Evolutionary conservation across 2,329 filamentous ascomycete species (phyloP).

Genomic region (Tolypocladium nubicola): DNA sequence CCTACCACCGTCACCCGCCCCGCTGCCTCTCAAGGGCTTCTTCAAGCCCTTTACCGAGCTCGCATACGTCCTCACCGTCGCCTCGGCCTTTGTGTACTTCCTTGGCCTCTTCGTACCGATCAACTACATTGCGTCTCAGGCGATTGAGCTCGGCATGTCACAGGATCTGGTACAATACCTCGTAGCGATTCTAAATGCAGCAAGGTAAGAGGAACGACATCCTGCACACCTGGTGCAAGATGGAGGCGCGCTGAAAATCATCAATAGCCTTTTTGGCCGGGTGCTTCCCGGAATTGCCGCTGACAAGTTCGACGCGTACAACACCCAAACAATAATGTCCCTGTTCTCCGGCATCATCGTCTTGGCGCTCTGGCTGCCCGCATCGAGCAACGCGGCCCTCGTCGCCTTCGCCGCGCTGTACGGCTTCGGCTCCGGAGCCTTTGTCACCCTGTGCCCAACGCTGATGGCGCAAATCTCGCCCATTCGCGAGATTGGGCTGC

Average conservation of each 20-base stretch:
- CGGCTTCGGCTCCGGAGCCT: slow-evolving; percentile 24
- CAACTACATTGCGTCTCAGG: slow-evolving; percentile 15
- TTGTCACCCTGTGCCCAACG: slow-evolving; percentile 18
- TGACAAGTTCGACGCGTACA: slow-evolving; percentile 16
- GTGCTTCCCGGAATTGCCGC: slow-evolving; percentile 10
- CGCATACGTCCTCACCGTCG: slow-evolving; percentile 14
- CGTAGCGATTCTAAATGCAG: slow-evolving; percentile 14
- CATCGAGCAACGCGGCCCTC: slow-evolving; percentile 9
- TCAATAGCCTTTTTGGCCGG: slow-evolving; percentile 12
- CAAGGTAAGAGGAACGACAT: slow-evolving; percentile 3
- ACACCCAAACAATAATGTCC: slow-evolving; percentile 29
- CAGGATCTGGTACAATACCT: slow-evolving; percentile 10
- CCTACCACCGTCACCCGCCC: slow-evolving; percentile 12
- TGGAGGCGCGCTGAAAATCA: too few species aligned
- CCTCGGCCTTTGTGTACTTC: slow-evolving; percentile 17
- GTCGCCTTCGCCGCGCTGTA: slow-evolving; percentile 22
- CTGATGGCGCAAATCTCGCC: too few species aligned
- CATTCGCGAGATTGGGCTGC: slow-evolving; percentile 35
- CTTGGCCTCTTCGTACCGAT: slow-evolving; percentile 23
- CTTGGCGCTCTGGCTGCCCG: slow-evolving; percentile 28
- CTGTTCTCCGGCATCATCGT: slow-evolving; percentile 21
- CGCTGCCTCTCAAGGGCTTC: slow-evolving; percentile 18
- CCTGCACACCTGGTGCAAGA: background rate
- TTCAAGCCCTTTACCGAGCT: slow-evolving; percentile 18
- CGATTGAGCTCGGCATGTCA: slow-evolving; percentile 9